These are phyloP conservation scores for Pseudogymnoascus sp. DNA, from an alignment of 2,329 filamentous ascomycete genomes.

Conservation along the genomic window DNA sequence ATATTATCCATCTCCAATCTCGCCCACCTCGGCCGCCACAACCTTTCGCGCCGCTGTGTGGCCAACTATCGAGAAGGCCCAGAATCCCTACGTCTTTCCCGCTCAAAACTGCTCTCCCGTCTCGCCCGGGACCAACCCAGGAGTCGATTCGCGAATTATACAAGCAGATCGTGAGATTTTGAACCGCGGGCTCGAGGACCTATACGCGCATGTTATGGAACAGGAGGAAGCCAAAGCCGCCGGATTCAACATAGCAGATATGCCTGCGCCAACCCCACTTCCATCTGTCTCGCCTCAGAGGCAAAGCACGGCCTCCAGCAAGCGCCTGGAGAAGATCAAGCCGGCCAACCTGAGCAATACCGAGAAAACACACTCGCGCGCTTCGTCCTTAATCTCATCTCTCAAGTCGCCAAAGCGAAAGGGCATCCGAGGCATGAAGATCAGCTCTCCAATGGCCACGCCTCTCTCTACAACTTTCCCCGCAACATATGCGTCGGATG, in stretches of 20 bases:
- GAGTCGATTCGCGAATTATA: constrained; percentile 71
- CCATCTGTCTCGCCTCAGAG: constrained; percentile 24
- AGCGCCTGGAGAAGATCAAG: constrained; percentile 40
- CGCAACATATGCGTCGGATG: constrained; percentile 44
- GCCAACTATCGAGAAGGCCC: constrained; percentile 37
- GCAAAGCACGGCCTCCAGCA: constrained; percentile 34
- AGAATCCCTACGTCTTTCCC: constrained; percentile 38
- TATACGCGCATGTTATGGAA: constrained; percentile 89
- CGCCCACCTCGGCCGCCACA: constrained; percentile 26
- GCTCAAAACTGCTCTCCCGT: constrained; percentile 25
- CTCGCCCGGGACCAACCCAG: constrained; percentile 44
- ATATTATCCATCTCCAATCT: constrained; percentile 20
- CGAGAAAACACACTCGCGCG: constrained; percentile 47
- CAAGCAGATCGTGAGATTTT: constrained; percentile 66
- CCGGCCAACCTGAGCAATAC: constrained; percentile 30
- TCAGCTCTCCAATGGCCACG: constrained; percentile 59
- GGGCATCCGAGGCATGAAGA: constrained; percentile 39
- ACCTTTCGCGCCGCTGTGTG: constrained; percentile 40
- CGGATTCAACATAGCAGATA: constrained; percentile 42
- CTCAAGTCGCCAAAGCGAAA: constrained; percentile 47
- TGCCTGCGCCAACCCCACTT: constrained; percentile 28
- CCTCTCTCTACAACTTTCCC: constrained; percentile 54
- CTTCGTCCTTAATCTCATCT: constrained; percentile 53
- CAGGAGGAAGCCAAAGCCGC: constrained; percentile 64
- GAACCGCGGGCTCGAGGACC: constrained; percentile 75